These are phyloP conservation scores for Arthrobotrys musiformis DNA, from an alignment of 2,329 filamentous ascomycete species.

Conservation along the genomic window DNA sequence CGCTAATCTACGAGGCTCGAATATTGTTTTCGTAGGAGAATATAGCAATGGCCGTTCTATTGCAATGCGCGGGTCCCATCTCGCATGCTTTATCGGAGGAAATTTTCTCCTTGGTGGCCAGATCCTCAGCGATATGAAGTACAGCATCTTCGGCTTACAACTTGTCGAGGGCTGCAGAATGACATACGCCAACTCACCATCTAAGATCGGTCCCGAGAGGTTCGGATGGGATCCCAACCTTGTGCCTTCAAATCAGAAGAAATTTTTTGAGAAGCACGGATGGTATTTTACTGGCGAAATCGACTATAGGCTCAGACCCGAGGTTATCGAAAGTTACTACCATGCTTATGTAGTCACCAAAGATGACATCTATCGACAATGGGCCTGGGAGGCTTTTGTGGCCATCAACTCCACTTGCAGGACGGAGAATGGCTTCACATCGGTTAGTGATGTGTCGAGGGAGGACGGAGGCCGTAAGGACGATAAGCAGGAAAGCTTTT, in stretches of 20 bases:
- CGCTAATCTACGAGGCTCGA: conserved; percentile 67
- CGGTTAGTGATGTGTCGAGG: conserved; percentile 73
- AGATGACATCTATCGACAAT: conserved; percentile 79
- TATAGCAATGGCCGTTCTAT: conserved; percentile 66
- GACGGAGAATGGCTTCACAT: conserved; percentile 74
- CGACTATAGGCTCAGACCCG: conserved; percentile 77
- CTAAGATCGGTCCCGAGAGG: conserved; percentile 79
- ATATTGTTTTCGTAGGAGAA: conserved; percentile 76
- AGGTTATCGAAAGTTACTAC: conserved; percentile 85
- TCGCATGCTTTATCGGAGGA: conserved; percentile 85
- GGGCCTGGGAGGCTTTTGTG: conserved; percentile 82
- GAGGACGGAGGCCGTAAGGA: conserved; percentile 70
- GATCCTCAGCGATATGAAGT: conserved; percentile 72
- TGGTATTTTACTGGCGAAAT: conserved; percentile 73
- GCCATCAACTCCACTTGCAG: conserved; percentile 74
- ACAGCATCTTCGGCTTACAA: conserved; percentile 77
- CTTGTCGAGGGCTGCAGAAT: conserved; percentile 78
- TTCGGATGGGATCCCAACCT: conserved; percentile 72
- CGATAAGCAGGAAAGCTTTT: conserved; percentile 86
- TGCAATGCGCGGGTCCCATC: conserved; percentile 66
- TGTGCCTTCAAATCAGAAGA: conserved; percentile 65
- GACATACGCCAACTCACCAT: conserved; percentile 75
- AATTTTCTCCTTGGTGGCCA: conserved; percentile 85
- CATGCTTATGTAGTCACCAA: conserved; percentile 84
- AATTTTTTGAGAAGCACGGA: conserved; percentile 74